Evolutionary conservation across 1,139 yeast genomes (phyloP), one percentile per base, ranked within the genome.

Genomic region (Taphrina communis): DNA sequence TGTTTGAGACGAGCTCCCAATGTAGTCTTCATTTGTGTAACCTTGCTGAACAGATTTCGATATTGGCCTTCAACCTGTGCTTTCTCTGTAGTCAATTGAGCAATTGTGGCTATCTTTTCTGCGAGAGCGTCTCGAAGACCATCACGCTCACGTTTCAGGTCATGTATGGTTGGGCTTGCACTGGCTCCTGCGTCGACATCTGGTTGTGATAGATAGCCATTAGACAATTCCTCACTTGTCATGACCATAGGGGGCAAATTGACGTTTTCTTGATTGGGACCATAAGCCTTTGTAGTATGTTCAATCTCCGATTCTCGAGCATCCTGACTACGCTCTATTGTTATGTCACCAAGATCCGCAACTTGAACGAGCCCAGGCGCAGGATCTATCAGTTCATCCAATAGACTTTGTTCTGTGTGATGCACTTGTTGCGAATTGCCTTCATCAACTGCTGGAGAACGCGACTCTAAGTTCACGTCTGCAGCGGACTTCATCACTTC

Each of bases 11-110:
- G 80, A 73, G 91, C 96, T 9, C 82, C 82, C 73, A 94, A 89
- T 0, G 95, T 82, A 71, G 89, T 80, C 75, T 90, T 91, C 90
- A 94, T 91, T 1, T 90, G 86, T 0, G 96, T 85, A 42, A 94
- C 81, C 76, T 90, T 85, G 72, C 87, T 88, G 70, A 92, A 80
- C 25, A 94, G 80, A n/a, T 84, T 82, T 73, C 91, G 90, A 76
- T 93, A 91, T 71, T 89, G 89, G 39, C 86, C 83, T 48, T 86
- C 85, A 71, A 87, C 90, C 65, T 90, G 83, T 73, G 90, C 95
- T 39, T 79, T 78, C 52, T 81, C 82, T 31, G 82, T 78, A 11
- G 21, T 36, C n/a, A 55, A 35, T 17, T 50, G 50, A 14, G 55
- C 42, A 7, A 58, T n/a, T 17, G 19, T 44, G 19, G n/a, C 21